Evolutionary conservation across 106 monocot genomes (phyloP).

Genomic region (Ottelia alismoides): DNA sequence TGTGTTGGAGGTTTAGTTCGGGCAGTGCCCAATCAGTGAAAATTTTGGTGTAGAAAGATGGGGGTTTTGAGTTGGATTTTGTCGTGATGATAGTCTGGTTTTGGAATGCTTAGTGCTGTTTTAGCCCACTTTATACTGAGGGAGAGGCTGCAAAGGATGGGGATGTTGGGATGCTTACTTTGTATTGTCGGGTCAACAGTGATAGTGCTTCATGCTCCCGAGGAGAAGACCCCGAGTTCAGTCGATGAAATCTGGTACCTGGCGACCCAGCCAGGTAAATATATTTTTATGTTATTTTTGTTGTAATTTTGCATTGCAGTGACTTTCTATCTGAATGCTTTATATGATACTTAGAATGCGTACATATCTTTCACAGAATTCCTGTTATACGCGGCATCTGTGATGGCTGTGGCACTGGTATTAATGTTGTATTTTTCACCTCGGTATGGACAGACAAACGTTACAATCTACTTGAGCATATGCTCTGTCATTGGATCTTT

Average conservation of each 20-base stretch:
- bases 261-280: conserved; percentile 81
- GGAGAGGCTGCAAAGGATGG: conserved; percentile 62
- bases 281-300: not conserved
- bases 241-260: conserved; percentile 77
- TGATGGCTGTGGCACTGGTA: conserved; percentile 38
- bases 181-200: conserved; percentile 84
- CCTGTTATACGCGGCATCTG: conserved; percentile 42
- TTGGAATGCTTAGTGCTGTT: conserved; percentile 19
- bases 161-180: conserved; percentile 68
- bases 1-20: no score
- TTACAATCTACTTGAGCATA: conserved; percentile 63
- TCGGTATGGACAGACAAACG: conserved; percentile 64
- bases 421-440: conserved; percentile 58
- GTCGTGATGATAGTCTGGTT: no score
- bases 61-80: no score
- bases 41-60: no score
- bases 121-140: conserved; percentile 19
- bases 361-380: conserved; percentile 29
- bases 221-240: conserved; percentile 63
- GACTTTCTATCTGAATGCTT: not conserved
- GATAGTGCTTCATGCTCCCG: conserved; percentile 80
- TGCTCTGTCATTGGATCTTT: conserved; percentile 74
- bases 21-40: no score
- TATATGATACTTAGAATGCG: not conserved
- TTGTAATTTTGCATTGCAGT: not conserved